Base-by-base conservation (phyloP, 805 yeast genomes). In the Wickerhamomyces hampshirensis region DNA sequence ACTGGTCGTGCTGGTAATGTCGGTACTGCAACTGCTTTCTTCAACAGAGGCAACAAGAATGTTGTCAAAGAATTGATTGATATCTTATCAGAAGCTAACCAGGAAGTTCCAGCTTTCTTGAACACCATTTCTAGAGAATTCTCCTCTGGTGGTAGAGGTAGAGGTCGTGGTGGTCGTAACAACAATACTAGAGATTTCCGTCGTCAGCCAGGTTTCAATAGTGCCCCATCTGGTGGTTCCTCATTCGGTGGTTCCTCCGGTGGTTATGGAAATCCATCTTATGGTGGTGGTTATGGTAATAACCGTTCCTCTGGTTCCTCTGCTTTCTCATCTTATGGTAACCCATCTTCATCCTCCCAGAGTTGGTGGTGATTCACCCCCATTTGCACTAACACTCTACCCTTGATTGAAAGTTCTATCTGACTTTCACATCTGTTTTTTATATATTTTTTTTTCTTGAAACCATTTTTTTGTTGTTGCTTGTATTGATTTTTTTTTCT, bases 1-100 rank as follows among this genome's bases (percentile, higher is more conserved):
- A 93, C 99, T 59, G 99, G 98, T 69, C 93, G 99, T 80, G 99
- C 99, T 57, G 98, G 98, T 77, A 93, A 93, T 72, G 80, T 84
- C 45, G 99, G 99, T 84, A 74, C 85, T 55, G 97, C 99, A 48
- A 89, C 97, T 50, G 95, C 99, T 34, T 93, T 93, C 73, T 86
- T 93, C 70, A 93, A 93, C 83, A 84, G 98, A 71, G 84, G 83
- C 63, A 93, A 88, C 78, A 78, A 75, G 59, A 88, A 88, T 59
- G 74, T 94, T 55, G 91, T 78, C 50, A 85, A 85, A 64, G 96
- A 88, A 46, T 69, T 93, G 63, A 65, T 87, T 57, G 95, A 86
- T 38, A 75, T 93, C 53, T 78, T 93, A 58, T 62, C 78, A 50
- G 99, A 93, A 69, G 97, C 98, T 46, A 91, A 93, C 71, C 99